These are phyloP conservation scores for Xylariaceae sp. DNA, from an alignment of 2,329 filamentous ascomycete genomes.

Conservation along the genomic window DNA sequence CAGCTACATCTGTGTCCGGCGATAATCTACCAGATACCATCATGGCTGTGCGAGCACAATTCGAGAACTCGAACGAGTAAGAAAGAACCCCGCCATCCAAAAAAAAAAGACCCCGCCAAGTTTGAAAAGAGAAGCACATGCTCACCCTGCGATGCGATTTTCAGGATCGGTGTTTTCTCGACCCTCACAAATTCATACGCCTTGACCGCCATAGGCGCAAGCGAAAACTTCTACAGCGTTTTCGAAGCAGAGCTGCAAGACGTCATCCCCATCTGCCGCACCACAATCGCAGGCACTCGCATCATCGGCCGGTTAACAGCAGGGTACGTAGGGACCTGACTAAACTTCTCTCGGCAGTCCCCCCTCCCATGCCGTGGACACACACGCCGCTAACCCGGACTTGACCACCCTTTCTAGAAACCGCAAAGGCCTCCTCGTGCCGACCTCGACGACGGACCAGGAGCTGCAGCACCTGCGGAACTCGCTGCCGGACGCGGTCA, in stretches of 20 bases:
- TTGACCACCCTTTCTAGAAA: conserved; percentile 59
- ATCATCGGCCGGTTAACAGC: conserved; percentile 96
- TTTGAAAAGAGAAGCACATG: neutral
- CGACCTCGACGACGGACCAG: conserved; percentile 95
- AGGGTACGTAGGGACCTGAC: too few species aligned
- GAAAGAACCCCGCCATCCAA: conserved; percentile 3
- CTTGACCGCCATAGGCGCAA: conserved; percentile 89
- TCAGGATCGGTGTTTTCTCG: conserved; percentile 91
- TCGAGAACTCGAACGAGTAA: conserved; percentile 90
- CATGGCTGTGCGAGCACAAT: conserved; percentile 74
- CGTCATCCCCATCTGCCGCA: conserved; percentile 94
- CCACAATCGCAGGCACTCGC: conserved; percentile 92
- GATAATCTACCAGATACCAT: conserved; percentile 32
- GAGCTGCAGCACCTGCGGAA: conserved; percentile 97
- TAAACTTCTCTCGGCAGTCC: too few species aligned
- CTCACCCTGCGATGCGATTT: neutral
- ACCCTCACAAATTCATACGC: conserved; percentile 98
- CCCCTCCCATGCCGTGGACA: too few species aligned
- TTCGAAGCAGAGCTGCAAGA: conserved; percentile 98
- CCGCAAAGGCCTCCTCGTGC: conserved; percentile 93
- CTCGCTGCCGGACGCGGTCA: conserved; percentile 85
- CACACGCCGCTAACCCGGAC: conserved; percentile 13
- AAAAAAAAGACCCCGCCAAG: too few species aligned
- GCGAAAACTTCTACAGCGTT: conserved; percentile 98
- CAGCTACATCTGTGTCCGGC: conserved; percentile 19